Evolutionary conservation across 202 grass and related monocot species (phyloP), one percentile per base, ranked within the genome.

Genomic region (Elaeis oleifera): DNA sequence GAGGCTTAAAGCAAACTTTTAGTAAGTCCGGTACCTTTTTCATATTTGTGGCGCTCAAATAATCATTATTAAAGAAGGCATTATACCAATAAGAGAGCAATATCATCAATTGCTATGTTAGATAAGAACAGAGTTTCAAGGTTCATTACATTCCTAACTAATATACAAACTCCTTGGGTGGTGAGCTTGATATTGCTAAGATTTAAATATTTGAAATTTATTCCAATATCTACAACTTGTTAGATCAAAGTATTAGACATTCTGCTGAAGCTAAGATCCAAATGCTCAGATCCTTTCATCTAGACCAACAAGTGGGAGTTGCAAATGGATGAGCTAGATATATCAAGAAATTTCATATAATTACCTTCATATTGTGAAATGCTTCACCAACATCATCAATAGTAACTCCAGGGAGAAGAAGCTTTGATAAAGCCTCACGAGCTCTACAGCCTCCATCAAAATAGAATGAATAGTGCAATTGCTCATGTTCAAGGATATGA

Each of bases 81-180:
- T 84, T 76, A 79, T 61, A 67, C 64, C 59, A 39, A 97, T 57
- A 28, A 58, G 61, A 97, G 61, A 69, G 84, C 79, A 66, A 60
- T 78, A 75, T 91, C 92, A 82, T 97, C 84, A 72, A 89, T 75
- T 75, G 52, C 65, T 19, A 84, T 97, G 60, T 83, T 24, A 74
- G 77, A 69, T 71, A 91, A 79, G 81, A 60, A 91, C 23, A 97
- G 59, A 0, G 71, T 86, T 64, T 53, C 67, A 53, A 91, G 61
- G n/a, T 83, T 91, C 11, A 79, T 79, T 64, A 91, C 81, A 62
- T 68, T 73, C 57, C 88, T 82, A 70, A 64, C 79, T 54, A 89
- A 76, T 60, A 72, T 15, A 56, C 65, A 81, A 60, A 81, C 50
- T 20, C 81, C 84, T 16, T 84, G 61, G 18, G 88, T 77, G 28